phyloP scores from a whole-genome alignment of 1,139 yeast species.

The Petasospora rhodanensis region DNA sequence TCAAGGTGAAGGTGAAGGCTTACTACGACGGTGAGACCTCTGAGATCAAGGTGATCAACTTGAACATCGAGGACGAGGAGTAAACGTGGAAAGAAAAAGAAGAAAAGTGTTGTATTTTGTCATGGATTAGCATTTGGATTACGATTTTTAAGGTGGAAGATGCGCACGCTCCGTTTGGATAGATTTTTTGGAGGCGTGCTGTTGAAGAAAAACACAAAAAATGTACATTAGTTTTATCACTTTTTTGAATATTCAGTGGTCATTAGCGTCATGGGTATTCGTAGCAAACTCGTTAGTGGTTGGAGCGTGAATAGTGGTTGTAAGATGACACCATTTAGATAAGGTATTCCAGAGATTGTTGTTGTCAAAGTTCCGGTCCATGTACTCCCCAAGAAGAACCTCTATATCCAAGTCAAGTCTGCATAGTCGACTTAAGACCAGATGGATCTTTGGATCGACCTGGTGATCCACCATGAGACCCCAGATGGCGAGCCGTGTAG shows the following conservation, averaged over 20 bases:
- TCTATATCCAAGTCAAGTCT: background rate
- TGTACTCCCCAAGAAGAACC: slow-evolving; percentile 4
- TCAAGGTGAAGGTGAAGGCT: slow-evolving; percentile 75
- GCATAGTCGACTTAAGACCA: slow-evolving; percentile 6
- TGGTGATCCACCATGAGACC: background rate
- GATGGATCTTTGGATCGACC: slow-evolving; percentile 2
- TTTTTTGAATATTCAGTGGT: background rate
- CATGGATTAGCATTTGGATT: too few species aligned
- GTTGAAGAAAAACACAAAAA: too few species aligned
- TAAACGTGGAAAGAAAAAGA: slow-evolving; percentile 1
- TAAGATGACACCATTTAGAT: slow-evolving; percentile 3
- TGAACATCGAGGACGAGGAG: slow-evolving; percentile 30
- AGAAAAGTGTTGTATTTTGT: too few species aligned
- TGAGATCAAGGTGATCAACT: slow-evolving; percentile 27
- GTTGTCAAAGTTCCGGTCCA: too few species aligned
- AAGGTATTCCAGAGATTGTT: background rate
- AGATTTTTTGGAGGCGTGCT: too few species aligned
- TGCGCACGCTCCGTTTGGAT: too few species aligned
- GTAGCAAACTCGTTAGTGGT: background rate
- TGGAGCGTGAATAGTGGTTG: background rate
- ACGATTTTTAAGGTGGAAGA: too few species aligned
- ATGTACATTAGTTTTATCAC: too few species aligned
- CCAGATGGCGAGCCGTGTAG: too few species aligned
- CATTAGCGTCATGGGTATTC: slow-evolving; percentile 1
- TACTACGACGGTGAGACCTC: slow-evolving; percentile 59